Percentiles rank a stretch among this genome's conserved stretches.
phyloP scores from a whole-genome alignment of 1,284 basidiomycete species.

The Papiliotrema fonsecae region DNA sequence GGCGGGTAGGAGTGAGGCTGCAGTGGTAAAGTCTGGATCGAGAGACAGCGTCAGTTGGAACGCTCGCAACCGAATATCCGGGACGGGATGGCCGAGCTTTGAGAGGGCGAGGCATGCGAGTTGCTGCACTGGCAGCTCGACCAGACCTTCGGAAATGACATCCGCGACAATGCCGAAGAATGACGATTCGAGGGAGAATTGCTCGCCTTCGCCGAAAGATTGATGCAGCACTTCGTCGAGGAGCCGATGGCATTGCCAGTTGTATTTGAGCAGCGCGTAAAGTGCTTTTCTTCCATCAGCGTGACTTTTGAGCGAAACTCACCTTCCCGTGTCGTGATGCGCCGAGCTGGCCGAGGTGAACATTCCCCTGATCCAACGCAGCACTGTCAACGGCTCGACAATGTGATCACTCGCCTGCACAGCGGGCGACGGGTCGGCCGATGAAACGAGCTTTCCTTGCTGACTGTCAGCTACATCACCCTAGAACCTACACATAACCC shows the following conservation, averaged over 20 bases:
- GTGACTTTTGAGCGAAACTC: background rate
- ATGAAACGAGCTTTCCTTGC: constrained; percentile 42
- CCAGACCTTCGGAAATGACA: constrained; percentile 47
- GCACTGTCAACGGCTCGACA: constrained; percentile 47
- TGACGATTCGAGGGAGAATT: constrained; percentile 46
- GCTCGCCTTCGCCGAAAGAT: constrained; percentile 60
- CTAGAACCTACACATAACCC: constrained; percentile 66
- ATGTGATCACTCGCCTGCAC: constrained; percentile 34
- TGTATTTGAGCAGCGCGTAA: constrained; percentile 62
- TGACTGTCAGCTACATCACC: constrained; percentile 9
- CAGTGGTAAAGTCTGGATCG: constrained; percentile 57
- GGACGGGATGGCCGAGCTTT: constrained; percentile 73
- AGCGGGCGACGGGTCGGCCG: constrained; percentile 31
- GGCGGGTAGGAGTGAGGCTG: constrained; percentile 65
- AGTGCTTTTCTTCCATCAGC: constrained; percentile 64
- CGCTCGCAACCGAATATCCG: constrained; percentile 66
- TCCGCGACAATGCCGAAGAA: constrained; percentile 79
- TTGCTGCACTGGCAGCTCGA: constrained; percentile 61
- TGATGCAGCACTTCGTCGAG: constrained; percentile 66
- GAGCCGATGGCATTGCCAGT: constrained; percentile 59
- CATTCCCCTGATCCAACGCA: constrained; percentile 51
- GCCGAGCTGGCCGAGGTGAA: constrained; percentile 42
- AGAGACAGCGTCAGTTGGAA: constrained; percentile 73
- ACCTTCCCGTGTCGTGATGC: constrained; percentile 48
- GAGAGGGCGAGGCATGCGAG: constrained; percentile 74